phyloP scores from a whole-genome alignment of 73 alveolate species.

The Tetrahymena thermophila region DNA sequence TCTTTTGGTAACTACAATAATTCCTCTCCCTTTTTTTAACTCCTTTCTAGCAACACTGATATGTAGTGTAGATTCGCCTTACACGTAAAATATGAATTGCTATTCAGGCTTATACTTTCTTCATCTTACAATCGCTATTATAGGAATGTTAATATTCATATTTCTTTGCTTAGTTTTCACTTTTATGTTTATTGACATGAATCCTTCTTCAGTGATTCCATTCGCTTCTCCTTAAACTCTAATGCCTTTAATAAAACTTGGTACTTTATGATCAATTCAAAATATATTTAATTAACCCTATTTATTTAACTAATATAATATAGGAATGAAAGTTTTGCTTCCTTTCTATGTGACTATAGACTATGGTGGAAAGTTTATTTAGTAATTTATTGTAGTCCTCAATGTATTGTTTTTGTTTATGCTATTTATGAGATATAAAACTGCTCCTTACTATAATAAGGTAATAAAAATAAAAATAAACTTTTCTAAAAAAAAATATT shows the following conservation, averaged over 20 bases:
- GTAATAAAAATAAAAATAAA: neutral
- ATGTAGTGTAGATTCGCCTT: neutral
- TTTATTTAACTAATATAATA: neutral
- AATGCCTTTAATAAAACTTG: neutral
- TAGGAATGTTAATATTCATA: neutral
- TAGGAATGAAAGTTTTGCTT: neutral
- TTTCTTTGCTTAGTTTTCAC: neutral
- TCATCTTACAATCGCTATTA: neutral
- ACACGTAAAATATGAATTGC: neutral
- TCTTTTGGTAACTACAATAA: neutral
- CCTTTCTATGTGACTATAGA: neutral
- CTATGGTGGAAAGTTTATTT: neutral
- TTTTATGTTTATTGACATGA: neutral
- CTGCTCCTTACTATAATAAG: neutral
- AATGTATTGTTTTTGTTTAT: neutral
- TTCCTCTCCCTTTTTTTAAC: neutral
- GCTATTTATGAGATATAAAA: neutral
- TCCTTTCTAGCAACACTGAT: neutral
- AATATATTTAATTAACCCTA: neutral
- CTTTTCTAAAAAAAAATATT: neutral
- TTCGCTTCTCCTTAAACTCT: neutral
- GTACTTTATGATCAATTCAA: neutral
- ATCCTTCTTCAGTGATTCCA: neutral
- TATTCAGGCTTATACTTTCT: neutral
- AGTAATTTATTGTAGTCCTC: neutral